Conservation (phyloP, 1,284 basidiomycete genomes). For the Malassezia pachydermatis region DNA sequence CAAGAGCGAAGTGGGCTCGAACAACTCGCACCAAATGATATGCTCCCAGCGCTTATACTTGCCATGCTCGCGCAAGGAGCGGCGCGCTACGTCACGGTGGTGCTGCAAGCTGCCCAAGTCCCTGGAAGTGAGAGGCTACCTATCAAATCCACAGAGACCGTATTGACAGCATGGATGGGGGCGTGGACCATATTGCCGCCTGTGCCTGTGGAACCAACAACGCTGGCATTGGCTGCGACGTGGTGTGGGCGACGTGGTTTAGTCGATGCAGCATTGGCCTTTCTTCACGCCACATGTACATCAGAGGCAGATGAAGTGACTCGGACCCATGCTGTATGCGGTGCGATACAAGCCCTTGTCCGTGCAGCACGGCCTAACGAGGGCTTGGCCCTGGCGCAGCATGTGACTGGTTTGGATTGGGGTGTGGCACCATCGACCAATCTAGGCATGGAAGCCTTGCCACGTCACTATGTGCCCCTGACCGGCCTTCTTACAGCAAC, state of each 20-base stretch:
- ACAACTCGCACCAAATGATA: background rate
- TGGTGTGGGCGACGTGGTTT: constrained; percentile 5
- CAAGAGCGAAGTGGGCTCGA: background rate
- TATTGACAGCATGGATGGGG: background rate
- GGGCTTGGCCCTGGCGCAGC: constrained; percentile 3
- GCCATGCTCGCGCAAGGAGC: background rate
- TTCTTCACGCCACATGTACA: background rate
- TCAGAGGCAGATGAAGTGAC: background rate
- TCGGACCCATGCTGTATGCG: constrained; percentile 7
- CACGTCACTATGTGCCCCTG: background rate
- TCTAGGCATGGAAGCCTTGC: background rate
- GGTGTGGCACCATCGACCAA: background rate
- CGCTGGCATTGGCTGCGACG: constrained; percentile 5
- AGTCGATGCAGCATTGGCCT: background rate
- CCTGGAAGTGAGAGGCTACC: background rate
- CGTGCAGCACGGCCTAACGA: background rate
- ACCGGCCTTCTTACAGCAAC: constrained; percentile 5
- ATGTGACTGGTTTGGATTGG: constrained; percentile 1
- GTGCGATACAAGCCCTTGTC: constrained; percentile 2
- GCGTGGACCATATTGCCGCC: background rate
- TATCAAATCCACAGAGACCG: background rate
- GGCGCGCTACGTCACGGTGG: background rate
- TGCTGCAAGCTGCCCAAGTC: background rate
- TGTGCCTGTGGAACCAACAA: background rate
- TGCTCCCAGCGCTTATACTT: constrained; percentile 7